phyloP scores from a whole-genome alignment of 129 eudicot genomes.

The Pittosporum tobira region DNA sequence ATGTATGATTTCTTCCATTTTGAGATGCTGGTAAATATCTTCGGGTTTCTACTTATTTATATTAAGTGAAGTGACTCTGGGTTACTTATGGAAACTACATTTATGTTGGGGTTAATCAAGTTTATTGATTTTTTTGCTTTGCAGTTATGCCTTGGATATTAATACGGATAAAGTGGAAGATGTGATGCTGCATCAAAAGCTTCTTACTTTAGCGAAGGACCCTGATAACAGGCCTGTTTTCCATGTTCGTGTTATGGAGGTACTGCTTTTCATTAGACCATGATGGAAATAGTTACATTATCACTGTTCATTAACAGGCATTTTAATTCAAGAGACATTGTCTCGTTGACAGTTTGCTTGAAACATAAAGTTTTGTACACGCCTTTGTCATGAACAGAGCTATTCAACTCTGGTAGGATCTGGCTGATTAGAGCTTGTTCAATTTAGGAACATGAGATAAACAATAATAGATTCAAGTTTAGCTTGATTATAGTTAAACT shows the following conservation, averaged over 20 bases:
- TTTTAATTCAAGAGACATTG: not conserved
- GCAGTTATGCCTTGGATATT: conserved; percentile 86
- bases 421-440: not conserved
- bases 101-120: not conserved
- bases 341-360: too few relatives aligned
- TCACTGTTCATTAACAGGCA: not conserved
- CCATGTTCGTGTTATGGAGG: conserved; percentile 82
- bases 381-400: not conserved
- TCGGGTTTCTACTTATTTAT: not conserved
- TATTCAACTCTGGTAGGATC: not conserved
- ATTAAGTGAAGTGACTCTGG: not conserved
- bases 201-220: conserved; percentile 69
- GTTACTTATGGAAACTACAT: conserved; percentile 1
- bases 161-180: conserved; percentile 83
- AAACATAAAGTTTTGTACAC: not conserved
- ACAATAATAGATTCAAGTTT: too few relatives aligned
- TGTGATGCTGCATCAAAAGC: conserved; percentile 71
- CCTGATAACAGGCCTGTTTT: conserved; percentile 67
- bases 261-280: conserved; percentile 21
- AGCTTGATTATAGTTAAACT: too few relatives aligned
- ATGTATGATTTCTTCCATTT: not conserved
- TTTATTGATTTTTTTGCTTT: conserved; percentile 6
- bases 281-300: not conserved
- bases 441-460: not conserved
- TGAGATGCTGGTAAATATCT: not conserved